phyloP scores from a whole-genome alignment of 2,329 filamentous ascomycete species.

The Microsporum audouinii region DNA sequence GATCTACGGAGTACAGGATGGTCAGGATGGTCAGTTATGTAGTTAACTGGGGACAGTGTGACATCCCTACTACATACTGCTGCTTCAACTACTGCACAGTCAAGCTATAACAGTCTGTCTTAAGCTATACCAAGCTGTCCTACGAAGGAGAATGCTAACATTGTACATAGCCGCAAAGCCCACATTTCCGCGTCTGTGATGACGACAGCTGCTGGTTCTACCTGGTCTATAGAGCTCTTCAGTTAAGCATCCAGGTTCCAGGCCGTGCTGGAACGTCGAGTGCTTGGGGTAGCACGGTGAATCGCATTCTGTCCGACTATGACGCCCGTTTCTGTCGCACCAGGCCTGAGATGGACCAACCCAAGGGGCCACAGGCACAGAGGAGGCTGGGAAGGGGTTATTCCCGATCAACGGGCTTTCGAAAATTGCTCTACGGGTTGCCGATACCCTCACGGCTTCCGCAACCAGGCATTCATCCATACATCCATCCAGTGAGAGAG shows the following conservation, averaged over 20 bases:
- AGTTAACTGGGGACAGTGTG: neutral
- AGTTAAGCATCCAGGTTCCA: neutral
- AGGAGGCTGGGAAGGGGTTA: neutral
- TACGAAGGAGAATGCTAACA: neutral
- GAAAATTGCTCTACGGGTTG: neutral
- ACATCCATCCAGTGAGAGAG: neutral
- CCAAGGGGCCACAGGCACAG: neutral
- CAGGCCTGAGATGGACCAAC: neutral
- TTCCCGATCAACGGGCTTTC: neutral
- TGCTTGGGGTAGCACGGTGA: neutral
- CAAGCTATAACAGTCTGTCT: neutral
- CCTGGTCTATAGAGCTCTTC: neutral
- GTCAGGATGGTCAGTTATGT: neutral
- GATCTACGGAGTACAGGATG: neutral
- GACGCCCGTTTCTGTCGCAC: constrained; percentile 3
- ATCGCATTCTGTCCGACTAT: constrained; percentile 2
- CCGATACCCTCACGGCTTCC: neutral
- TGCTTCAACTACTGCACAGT: neutral
- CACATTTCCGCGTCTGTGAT: neutral
- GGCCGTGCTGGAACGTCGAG: neutral
- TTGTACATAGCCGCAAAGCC: neutral
- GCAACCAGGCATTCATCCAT: neutral
- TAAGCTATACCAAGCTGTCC: neutral
- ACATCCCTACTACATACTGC: neutral
- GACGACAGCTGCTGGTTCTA: neutral